Percentiles rank a stretch among this genome's conserved stretches.
phyloP scores from a whole-genome alignment of 306 rosid genomes.

The Fragaria nilgerrensis region DNA sequence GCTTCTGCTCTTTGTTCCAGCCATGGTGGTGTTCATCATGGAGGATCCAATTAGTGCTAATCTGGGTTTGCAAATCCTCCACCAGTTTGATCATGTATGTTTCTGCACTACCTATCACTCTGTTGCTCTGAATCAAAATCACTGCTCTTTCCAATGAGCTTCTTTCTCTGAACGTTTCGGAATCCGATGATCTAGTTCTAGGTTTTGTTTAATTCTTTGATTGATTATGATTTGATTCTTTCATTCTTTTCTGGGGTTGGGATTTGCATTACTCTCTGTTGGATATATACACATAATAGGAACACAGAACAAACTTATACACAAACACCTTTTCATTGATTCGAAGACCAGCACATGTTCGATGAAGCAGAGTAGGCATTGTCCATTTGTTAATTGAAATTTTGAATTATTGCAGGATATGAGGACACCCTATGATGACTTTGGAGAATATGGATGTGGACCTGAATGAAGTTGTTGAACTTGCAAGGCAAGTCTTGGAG shows the following conservation, averaged over 20 bases:
- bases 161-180: constrained; percentile 60
- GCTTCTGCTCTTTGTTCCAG: constrained; percentile 37
- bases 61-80: constrained; percentile 50
- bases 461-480: no score
- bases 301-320: constrained; percentile 44
- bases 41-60: constrained; percentile 46
- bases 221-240: constrained; percentile 46
- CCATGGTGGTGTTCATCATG: constrained; percentile 48
- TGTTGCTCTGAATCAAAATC: constrained; percentile 30
- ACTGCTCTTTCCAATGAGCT: constrained; percentile 45
- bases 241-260: constrained; percentile 61
- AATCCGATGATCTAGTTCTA: constrained; percentile 94
- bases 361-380: constrained; percentile 74
- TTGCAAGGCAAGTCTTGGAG: no score
- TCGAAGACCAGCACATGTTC: constrained; percentile 52
- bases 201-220: constrained; percentile 30
- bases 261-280: constrained; percentile 45
- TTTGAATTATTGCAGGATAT: no score
- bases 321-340: constrained; percentile 40
- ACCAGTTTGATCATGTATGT: constrained; percentile 58
- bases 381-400: no score
- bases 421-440: no score
- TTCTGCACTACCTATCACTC: constrained; percentile 44
- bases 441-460: no score
- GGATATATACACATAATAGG: constrained; percentile 51